Percentiles rank a stretch among this genome's conserved stretches.
Conservation (phyloP, 2,329 filamentous ascomycete species). For the Stagonosporopsis tanaceti region DNA sequence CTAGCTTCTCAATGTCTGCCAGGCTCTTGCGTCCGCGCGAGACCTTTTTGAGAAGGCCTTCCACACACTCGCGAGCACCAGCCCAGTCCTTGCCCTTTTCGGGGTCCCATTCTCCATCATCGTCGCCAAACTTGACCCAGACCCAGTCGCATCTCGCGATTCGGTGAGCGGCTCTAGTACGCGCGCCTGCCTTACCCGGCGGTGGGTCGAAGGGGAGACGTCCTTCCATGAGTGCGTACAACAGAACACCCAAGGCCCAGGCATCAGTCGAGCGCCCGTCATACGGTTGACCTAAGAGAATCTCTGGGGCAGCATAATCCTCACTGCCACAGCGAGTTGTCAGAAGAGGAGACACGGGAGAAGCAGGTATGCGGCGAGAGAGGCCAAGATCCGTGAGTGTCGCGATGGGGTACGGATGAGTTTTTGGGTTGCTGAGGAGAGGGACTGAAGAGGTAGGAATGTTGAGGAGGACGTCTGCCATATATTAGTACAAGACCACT, state of each 20-base stretch:
- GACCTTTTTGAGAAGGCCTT: constrained; percentile 83
- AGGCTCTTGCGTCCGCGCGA: constrained; percentile 77
- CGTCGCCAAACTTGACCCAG: constrained; percentile 86
- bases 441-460: constrained; percentile 73
- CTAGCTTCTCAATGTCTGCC: constrained; percentile 72
- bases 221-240: constrained; percentile 94
- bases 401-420: constrained; percentile 81
- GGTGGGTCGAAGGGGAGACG: constrained; percentile 90
- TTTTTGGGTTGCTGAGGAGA: constrained; percentile 71
- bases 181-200: constrained; percentile 77
- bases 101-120: constrained; percentile 85
- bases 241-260: constrained; percentile 91
- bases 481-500: constrained; percentile 39
- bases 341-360: constrained; percentile 82
- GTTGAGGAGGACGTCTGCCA: constrained; percentile 87
- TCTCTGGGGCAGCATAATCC: constrained; percentile 96
- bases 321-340: constrained; percentile 94
- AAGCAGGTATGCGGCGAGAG: constrained; percentile 78
- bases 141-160: constrained; percentile 96
- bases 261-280: constrained; percentile 91
- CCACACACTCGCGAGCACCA: constrained; percentile 82
- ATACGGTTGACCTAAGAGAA: constrained; percentile 93
- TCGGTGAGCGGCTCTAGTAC: constrained; percentile 84
- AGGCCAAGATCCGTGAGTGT: constrained; percentile 93
- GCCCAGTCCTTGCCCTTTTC: constrained; percentile 70